These are phyloP conservation scores for Xylaria sp. DNA, from an alignment of 2,329 filamentous ascomycete genomes.

Conservation along the genomic window DNA sequence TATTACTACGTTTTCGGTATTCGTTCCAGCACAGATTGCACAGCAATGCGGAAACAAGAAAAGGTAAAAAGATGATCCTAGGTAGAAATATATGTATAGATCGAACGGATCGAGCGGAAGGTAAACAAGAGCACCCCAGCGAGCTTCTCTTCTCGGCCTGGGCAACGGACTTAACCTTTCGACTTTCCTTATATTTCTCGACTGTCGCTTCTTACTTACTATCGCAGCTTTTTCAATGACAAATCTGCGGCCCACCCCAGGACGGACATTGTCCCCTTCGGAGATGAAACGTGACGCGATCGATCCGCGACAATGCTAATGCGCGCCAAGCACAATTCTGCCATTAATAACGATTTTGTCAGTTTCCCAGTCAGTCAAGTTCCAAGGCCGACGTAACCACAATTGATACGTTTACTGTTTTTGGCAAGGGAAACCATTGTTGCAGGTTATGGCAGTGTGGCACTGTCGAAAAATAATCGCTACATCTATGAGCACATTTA, in stretches of 20 bases:
- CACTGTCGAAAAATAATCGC: conserved; percentile 1
- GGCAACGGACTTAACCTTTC: not conserved
- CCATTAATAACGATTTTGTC: conserved; percentile 22
- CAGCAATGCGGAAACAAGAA: conserved; percentile 12
- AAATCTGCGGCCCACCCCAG: conserved; percentile 22
- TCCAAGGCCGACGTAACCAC: not conserved
- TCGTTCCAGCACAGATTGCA: not conserved
- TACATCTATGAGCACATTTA: not conserved
- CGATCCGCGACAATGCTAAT: conserved; percentile 41
- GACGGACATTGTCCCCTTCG: conserved; percentile 18
- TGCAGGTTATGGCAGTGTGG: conserved; percentile 2
- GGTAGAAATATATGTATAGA: conserved; percentile 5
- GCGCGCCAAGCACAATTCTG: conserved; percentile 23
- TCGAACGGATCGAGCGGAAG: conserved; percentile 18
- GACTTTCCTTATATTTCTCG: not conserved
- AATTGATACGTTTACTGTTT: conserved; percentile 25
- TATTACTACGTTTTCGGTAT: conserved; percentile 1
- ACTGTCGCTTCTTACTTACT: conserved; percentile 10
- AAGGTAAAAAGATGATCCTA: not conserved
- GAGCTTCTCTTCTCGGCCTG: not conserved
- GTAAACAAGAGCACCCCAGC: not conserved
- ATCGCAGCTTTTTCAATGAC: conserved; percentile 24
- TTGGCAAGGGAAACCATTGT: not conserved
- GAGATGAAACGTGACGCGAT: conserved; percentile 39
- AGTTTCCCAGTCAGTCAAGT: not conserved